Conservation (phyloP, 306 rosid species). For the Phaseolus lunatus region DNA sequence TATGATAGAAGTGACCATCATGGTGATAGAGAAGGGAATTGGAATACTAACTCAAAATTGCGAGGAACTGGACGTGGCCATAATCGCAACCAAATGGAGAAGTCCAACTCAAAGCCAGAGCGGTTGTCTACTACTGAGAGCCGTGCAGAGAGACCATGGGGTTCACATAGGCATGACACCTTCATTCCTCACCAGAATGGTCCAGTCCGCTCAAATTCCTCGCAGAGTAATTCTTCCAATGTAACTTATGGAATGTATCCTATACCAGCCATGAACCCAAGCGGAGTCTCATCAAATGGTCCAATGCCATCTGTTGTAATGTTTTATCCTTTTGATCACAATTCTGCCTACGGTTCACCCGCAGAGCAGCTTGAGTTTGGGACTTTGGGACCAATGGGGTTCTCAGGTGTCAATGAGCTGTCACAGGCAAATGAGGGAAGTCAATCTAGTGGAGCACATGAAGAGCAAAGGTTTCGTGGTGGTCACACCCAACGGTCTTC, state of each 20-base stretch:
- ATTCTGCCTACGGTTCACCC: slow-evolving; percentile 58
- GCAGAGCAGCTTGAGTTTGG: slow-evolving; percentile 94
- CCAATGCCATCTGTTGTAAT: slow-evolving; percentile 85
- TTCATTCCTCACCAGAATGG: slow-evolving; percentile 71
- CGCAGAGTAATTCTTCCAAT: slow-evolving; percentile 65
- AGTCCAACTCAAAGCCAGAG: slow-evolving; percentile 68
- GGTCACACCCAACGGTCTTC: slow-evolving; percentile 71
- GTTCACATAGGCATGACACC: slow-evolving; percentile 78
- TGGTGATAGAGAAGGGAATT: slow-evolving; percentile 85
- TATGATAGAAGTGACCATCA: slow-evolving; percentile 84
- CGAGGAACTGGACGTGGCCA: slow-evolving; percentile 79
- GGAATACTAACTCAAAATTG: slow-evolving; percentile 77
- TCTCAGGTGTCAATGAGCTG: slow-evolving; percentile 62
- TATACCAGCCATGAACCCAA: slow-evolving; percentile 71
- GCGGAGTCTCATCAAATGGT: slow-evolving; percentile 80
- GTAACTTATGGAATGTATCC: slow-evolving; percentile 81
- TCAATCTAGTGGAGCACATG: slow-evolving; percentile 64
- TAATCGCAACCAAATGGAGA: slow-evolving; percentile 73
- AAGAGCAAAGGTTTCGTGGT: slow-evolving; percentile 81
- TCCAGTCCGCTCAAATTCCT: slow-evolving; percentile 69
- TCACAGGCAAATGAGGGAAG: slow-evolving; percentile 71
- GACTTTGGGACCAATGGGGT: slow-evolving; percentile 85
- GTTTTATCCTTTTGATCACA: slow-evolving; percentile 86
- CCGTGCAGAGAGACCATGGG: slow-evolving; percentile 82
- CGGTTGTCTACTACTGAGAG: slow-evolving; percentile 69